These are phyloP conservation scores for Zygotorulaspora sp. DNA, from an alignment of 805 yeast species.

Conservation along the genomic window DNA sequence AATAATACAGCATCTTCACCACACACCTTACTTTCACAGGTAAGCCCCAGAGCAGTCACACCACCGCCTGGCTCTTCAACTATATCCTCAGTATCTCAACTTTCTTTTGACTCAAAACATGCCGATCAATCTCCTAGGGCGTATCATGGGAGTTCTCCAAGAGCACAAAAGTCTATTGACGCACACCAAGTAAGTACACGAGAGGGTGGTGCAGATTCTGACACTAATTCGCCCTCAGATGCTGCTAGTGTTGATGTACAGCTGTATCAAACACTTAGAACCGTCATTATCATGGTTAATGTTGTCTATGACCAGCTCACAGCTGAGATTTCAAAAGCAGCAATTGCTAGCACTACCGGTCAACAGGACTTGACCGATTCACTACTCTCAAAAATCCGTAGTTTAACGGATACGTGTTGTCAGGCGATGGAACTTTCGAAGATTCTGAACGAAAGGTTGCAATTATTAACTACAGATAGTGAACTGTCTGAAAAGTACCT, in stretches of 20 bases:
- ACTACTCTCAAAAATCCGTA: constrained; percentile 60
- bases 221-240: constrained; percentile 26
- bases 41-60: constrained; percentile 2
- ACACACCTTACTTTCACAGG: constrained; percentile 7
- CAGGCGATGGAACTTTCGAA: constrained; percentile 80
- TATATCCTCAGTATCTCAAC: constrained; percentile 7
- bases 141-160: constrained; percentile 12
- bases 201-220: constrained; percentile 13
- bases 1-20: constrained; percentile 9
- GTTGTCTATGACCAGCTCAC: constrained; percentile 74
- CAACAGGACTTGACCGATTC: constrained; percentile 36
- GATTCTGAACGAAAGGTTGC: constrained; percentile 52
- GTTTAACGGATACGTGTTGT: constrained; percentile 70
- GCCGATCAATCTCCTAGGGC: constrained; percentile 20
- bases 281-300: constrained; percentile 65
- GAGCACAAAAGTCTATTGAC: constrained; percentile 14
- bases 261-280: constrained; percentile 57
- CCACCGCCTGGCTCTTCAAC: constrained; percentile 13
- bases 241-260: constrained; percentile 58
- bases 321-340: constrained; percentile 60
- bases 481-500: constrained; percentile 36
- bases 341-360: constrained; percentile 46
- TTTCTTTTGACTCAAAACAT: constrained; percentile 7
- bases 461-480: constrained; percentile 39
- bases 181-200: constrained; percentile 5